phyloP scores from a whole-genome alignment of 106 monocot genomes.

The Acorus calamus region DNA sequence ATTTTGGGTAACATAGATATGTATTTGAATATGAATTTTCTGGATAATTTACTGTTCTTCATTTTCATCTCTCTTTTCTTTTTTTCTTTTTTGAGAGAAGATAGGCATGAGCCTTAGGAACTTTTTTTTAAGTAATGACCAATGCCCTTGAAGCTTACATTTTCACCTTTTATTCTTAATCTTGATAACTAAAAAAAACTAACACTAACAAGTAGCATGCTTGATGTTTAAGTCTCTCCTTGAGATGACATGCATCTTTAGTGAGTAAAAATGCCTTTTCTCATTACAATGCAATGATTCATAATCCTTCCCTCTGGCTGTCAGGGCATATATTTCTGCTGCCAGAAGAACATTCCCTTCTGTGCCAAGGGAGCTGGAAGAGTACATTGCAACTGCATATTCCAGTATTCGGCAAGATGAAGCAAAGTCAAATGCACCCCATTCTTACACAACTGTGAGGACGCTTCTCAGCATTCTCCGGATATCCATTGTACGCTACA shows the following conservation, averaged over 20 bases:
- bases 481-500: slow-evolving; percentile 74
- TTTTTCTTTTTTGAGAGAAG: too few species aligned
- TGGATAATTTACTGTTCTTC: too few species aligned
- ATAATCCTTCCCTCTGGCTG: background rate
- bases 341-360: slow-evolving; percentile 73
- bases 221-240: background rate
- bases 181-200: too few species aligned
- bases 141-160: too few species aligned
- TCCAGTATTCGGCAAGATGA: slow-evolving; percentile 96
- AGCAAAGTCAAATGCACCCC: slow-evolving; percentile 90
- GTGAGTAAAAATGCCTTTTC: too few species aligned
- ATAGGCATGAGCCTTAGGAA: background rate
- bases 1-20: too few species aligned
- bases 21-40: too few species aligned
- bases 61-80: too few species aligned
- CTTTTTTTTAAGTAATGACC: background rate
- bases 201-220: background rate
- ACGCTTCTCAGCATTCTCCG: slow-evolving; percentile 97
- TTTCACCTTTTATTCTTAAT: too few species aligned
- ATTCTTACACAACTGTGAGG: slow-evolving; percentile 90
- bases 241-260: too few species aligned
- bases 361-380: slow-evolving; percentile 84
- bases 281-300: too few species aligned
- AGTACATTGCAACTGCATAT: slow-evolving; percentile 94
- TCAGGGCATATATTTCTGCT: slow-evolving; percentile 89